These are phyloP conservation scores for Teunomyces atbi DNA, from an alignment of 805 yeast species.

Conservation along the genomic window DNA sequence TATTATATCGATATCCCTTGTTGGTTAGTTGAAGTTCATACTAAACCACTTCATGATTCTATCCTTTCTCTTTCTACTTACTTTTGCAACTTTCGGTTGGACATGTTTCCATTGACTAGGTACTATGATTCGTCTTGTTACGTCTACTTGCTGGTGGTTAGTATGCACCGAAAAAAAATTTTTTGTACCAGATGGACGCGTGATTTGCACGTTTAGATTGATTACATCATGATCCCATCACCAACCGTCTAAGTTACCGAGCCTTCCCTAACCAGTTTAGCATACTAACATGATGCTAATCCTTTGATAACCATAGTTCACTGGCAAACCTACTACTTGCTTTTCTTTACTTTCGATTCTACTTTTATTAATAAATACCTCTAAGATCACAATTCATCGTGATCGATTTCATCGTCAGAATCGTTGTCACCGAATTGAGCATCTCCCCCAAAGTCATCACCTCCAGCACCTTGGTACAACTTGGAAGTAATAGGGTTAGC, in stretches of 20 bases:
- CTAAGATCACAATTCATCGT: slow-evolving; percentile 40
- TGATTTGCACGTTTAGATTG: slow-evolving; percentile 4
- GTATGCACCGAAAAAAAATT: slow-evolving; percentile 10
- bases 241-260: not conserved
- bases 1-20: slow-evolving; percentile 20
- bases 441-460: slow-evolving; percentile 39
- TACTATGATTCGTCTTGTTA: slow-evolving; percentile 1
- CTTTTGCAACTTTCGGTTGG: slow-evolving; percentile 37
- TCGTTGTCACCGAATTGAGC: slow-evolving; percentile 43
- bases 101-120: slow-evolving; percentile 15
- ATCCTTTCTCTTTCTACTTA: slow-evolving; percentile 17
- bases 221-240: not conserved
- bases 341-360: not conserved
- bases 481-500: slow-evolving; percentile 93
- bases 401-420: slow-evolving; percentile 44
- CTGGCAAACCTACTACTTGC: not conserved
- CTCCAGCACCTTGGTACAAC: slow-evolving; percentile 53
- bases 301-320: no score
- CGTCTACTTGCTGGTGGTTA: slow-evolving; percentile 3
- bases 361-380: slow-evolving; percentile 3
- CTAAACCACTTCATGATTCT: not conserved
- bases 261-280: not conserved
- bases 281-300: no score
- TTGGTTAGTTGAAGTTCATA: not conserved
- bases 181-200: slow-evolving; percentile 14